Evolutionary conservation across 2,329 filamentous ascomycete genomes (phyloP), one percentile per base, ranked within the genome.

Genomic region (Aspergillus texensis): DNA sequence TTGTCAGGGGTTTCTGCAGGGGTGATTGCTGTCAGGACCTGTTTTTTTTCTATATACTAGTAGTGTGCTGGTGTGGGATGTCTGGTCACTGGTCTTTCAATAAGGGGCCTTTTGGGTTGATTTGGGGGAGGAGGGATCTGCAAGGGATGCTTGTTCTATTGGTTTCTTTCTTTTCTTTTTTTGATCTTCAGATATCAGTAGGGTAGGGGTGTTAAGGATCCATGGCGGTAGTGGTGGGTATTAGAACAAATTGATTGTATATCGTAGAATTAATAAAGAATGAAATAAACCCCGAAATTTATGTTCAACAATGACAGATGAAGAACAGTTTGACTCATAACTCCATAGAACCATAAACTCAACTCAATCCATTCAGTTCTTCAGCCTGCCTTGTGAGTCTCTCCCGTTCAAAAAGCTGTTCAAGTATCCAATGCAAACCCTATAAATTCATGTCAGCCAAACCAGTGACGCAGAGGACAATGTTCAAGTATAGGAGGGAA

Each of bases 371-470:
- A 0, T 39, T 55, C 36, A 62, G 54, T 64, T 59, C 50, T 24
- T 64, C 59, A 56, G 21, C 14, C 30, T 56, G 10, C 62, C 56
- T 26, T n/a, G 9, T 19, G 28, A 5, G 36, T 64, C 56, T 52
- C 19, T 50, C 14, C 39, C 26, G 19, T 39, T 41, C 39, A 65
- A 60, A 12, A 65, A 65, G 32, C 34, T 45, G 30, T 48, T 65
- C 34, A 61, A 26, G 28, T 60, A 65, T 41, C 63, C 63, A 32
- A 65, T 65, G 16, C 60, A 60, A 26, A 65, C 58, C 16, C 63
- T 65, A 34, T 4, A 8, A 28, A 28, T 14, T 46, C 30, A 1
- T 28, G 48, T 54, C 5, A 58, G 46, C 46, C 46, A 5, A 58
- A 34, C 36, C 14, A 10, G n/a, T 24, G 6, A 19, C 32, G 3